These are phyloP conservation scores for Termitomyces heimii DNA, from an alignment of 768 basidiomycete genomes.

Conservation along the genomic window DNA sequence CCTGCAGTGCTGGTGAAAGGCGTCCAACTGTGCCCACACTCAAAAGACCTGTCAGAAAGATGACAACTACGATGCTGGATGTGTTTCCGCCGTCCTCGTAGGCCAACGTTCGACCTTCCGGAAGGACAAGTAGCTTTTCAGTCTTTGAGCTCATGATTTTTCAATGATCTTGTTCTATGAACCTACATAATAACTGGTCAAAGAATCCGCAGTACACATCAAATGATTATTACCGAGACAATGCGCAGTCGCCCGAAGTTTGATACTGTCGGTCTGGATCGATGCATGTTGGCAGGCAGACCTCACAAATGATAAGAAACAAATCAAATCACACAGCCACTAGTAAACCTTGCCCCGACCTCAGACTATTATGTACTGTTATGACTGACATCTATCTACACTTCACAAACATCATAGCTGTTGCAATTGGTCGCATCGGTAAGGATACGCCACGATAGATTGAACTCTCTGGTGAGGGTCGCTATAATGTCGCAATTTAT, in stretches of 20 bases:
- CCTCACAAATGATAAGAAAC: background rate
- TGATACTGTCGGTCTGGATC: background rate
- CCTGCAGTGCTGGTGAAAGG: constrained; percentile 15
- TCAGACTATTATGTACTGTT: too few relatives aligned
- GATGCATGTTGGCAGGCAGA: too few relatives aligned
- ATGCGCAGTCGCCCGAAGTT: background rate
- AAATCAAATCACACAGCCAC: background rate
- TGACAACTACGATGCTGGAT: constrained; percentile 29
- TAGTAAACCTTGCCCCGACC: background rate
- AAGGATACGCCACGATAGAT: too few relatives aligned
- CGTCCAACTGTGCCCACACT: constrained; percentile 24
- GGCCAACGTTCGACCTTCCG: constrained; percentile 29
- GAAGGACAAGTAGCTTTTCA: constrained; percentile 16
- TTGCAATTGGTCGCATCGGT: too few relatives aligned
- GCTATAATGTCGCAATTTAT: background rate
- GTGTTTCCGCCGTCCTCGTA: constrained; percentile 30
- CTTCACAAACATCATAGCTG: too few relatives aligned
- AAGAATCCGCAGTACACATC: background rate
- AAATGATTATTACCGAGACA: background rate
- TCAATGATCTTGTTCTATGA: background rate
- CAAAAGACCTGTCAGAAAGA: constrained; percentile 38
- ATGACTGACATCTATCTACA: too few relatives aligned
- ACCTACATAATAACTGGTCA: background rate
- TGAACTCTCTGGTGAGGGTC: too few relatives aligned
- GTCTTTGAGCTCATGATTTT: background rate